phyloP scores from a whole-genome alignment of 352 stramenopile genomes.

The Pythium coloratum region DNA sequence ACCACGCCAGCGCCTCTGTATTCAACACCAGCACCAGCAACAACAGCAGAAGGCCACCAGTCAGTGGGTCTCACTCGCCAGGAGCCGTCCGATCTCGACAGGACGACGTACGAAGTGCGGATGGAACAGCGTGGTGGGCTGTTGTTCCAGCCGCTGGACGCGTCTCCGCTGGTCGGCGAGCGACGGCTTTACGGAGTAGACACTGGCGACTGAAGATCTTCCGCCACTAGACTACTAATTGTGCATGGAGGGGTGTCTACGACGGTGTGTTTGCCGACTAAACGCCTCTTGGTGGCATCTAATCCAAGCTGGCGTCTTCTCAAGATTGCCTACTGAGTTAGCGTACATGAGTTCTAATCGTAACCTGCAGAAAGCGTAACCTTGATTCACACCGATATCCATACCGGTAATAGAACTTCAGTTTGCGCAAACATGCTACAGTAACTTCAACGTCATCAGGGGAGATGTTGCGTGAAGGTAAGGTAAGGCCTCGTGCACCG shows the following conservation, averaged over 20 bases:
- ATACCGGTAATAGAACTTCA: not conserved
- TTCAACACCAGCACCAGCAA: not conserved
- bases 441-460: not conserved
- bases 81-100: not conserved
- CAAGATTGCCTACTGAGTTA: not conserved
- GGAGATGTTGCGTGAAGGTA: not conserved
- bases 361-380: not conserved
- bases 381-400: not conserved
- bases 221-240: not conserved
- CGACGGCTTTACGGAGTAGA: not conserved
- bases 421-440: not conserved
- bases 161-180: not conserved
- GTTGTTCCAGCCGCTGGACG: not conserved
- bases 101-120: not conserved
- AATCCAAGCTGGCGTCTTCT: not conserved
- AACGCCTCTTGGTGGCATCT: not conserved
- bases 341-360: not conserved
- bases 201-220: not conserved
- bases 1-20: not conserved
- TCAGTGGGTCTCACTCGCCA: not conserved
- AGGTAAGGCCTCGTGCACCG: too few relatives aligned
- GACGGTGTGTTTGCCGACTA: not conserved
- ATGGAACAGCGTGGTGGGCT: not conserved
- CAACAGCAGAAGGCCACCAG: not conserved
- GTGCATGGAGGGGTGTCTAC: not conserved